These are phyloP conservation scores for Endothia cerciana DNA, from an alignment of 2,329 filamentous ascomycete species.

Conservation along the genomic window DNA sequence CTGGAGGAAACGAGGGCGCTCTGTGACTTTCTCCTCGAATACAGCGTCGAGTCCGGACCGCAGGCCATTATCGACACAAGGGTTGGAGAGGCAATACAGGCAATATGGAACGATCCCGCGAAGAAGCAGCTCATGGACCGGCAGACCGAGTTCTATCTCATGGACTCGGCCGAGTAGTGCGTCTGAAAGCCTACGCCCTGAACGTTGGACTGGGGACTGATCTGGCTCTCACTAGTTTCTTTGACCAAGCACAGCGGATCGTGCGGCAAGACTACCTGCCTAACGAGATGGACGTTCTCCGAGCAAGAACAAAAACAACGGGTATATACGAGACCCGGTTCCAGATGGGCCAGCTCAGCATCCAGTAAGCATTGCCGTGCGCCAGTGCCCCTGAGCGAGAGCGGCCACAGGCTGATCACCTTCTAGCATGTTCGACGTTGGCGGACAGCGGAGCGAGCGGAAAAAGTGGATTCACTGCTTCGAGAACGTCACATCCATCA, in stretches of 20 bases:
- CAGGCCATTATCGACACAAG: constrained; percentile 80
- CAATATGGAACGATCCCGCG: constrained; percentile 88
- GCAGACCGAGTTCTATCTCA: constrained; percentile 97
- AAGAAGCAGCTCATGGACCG: constrained; percentile 85
- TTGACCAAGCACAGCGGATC: constrained; percentile 89
- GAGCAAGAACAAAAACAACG: constrained; percentile 96
- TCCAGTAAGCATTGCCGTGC: constrained; percentile 68
- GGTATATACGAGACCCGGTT: constrained; percentile 99
- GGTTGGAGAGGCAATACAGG: constrained; percentile 81
- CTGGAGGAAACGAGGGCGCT: constrained; percentile 72
- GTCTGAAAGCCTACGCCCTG: constrained; percentile 39
- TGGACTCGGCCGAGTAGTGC: constrained; percentile 99
- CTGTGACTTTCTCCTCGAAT: constrained; percentile 81
- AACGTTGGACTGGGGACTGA: not conserved
- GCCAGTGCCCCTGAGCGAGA: not conserved
- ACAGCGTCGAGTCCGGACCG: constrained; percentile 88
- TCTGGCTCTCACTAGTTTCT: constrained; percentile 70
- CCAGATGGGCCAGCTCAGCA: constrained; percentile 97
- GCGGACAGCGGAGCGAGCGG: constrained; percentile 92
- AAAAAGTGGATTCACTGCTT: constrained; percentile 99
- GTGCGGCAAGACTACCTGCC: constrained; percentile 84
- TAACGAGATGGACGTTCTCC: constrained; percentile 90
- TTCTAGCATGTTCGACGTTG: constrained; percentile 96
- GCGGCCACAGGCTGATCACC: constrained; percentile 32
- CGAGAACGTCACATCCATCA: constrained; percentile 98